Conservation (phyloP, 2,329 filamentous ascomycete genomes). For the Stromatinia cepivora region DNA sequence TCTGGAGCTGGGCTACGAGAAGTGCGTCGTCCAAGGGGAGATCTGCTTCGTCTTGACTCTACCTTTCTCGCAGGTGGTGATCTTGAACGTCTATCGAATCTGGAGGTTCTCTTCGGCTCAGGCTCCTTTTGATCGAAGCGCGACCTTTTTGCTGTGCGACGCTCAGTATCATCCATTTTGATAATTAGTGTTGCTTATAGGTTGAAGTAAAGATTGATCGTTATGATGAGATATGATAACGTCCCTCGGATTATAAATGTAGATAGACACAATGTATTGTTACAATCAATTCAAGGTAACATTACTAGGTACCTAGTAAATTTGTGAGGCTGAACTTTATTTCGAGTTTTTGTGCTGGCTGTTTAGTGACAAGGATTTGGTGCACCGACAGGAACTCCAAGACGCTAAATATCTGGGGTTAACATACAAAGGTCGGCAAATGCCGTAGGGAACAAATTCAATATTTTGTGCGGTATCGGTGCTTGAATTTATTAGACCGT, state of each 20-base stretch:
- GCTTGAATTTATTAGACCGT: conserved; percentile 7
- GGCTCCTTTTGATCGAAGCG: conserved; percentile 92
- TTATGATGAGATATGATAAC: neutral
- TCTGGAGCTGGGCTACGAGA: conserved; percentile 39
- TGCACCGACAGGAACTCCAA: conserved; percentile 8
- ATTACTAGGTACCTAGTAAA: conserved; percentile 13
- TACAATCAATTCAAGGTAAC: neutral
- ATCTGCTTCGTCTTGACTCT: conserved; percentile 75
- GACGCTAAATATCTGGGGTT: conserved; percentile 20
- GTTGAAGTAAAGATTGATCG: neutral
- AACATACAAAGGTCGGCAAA: neutral
- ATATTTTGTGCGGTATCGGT: conserved; percentile 24
- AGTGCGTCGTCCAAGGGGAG: conserved; percentile 59
- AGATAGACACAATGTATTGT: neutral
- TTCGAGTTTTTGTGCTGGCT: conserved; percentile 20
- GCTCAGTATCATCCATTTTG: conserved; percentile 75
- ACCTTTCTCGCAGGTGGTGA: conserved; percentile 68
- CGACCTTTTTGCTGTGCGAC: conserved; percentile 74
- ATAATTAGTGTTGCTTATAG: neutral
- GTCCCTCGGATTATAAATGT: neutral
- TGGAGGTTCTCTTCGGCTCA: conserved; percentile 71
- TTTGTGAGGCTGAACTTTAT: conserved; percentile 26
- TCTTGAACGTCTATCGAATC: conserved; percentile 90
- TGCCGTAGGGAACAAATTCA: conserved; percentile 6
- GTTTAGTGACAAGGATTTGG: conserved; percentile 20